phyloP scores from a whole-genome alignment of 2,329 filamentous ascomycete genomes.

The Thielaviopsis euricoi region DNA sequence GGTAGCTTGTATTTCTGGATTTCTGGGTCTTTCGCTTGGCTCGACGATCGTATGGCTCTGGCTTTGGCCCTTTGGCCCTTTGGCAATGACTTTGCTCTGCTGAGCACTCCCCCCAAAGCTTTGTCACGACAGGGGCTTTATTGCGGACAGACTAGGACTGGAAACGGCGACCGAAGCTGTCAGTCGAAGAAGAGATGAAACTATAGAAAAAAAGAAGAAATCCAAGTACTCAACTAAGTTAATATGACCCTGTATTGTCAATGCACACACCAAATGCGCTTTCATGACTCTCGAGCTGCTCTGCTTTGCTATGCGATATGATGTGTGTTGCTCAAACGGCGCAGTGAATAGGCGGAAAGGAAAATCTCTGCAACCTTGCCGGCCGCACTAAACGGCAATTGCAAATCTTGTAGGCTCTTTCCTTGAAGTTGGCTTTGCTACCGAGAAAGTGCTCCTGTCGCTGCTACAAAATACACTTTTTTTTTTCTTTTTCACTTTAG shows the following conservation, averaged over 20 bases:
- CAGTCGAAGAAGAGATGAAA: not conserved
- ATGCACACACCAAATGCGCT: too few species aligned
- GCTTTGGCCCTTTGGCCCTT: not conserved
- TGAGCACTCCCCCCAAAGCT: not conserved
- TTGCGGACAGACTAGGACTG: not conserved
- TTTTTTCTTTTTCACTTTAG: not conserved
- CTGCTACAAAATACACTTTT: too few species aligned
- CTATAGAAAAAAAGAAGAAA: not conserved
- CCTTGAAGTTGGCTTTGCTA: too few species aligned
- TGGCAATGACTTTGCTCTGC: not conserved
- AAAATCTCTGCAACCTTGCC: not conserved
- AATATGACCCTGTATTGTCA: too few species aligned
- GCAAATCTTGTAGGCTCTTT: not conserved
- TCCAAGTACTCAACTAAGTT: too few species aligned
- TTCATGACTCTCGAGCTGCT: too few species aligned
- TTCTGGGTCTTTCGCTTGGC: not conserved
- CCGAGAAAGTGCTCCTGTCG: too few species aligned
- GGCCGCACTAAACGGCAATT: not conserved
- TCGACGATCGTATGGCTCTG: not conserved
- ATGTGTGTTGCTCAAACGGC: not conserved
- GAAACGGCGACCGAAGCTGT: not conserved
- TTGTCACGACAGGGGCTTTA: not conserved
- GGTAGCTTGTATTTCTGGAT: not conserved
- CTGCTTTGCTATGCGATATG: too few species aligned
- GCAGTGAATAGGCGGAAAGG: not conserved